Evolutionary conservation across 306 rosid genomes (phyloP).

Genomic region (Begonia masoniana): DNA sequence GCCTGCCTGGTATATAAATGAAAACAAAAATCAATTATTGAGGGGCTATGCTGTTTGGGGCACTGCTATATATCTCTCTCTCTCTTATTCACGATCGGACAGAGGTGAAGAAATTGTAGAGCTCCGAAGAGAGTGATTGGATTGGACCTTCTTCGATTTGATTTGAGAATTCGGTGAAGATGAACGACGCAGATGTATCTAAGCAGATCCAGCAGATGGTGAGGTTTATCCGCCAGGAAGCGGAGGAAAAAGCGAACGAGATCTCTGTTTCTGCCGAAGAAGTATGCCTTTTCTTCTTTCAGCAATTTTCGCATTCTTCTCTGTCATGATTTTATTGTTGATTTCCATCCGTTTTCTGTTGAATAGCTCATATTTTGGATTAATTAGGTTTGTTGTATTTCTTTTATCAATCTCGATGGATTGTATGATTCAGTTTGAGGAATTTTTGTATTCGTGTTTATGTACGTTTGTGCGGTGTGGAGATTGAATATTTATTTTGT

Average conservation of each 20-base stretch:
- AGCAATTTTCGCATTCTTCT: too few relatives aligned
- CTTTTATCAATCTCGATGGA: background rate
- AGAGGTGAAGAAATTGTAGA: background rate
- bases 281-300: conserved; percentile 19
- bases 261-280: conserved; percentile 93
- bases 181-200: conserved; percentile 92
- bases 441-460: background rate
- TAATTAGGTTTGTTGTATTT: background rate
- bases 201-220: conserved; percentile 99
- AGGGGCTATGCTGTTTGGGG: too few relatives aligned
- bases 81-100: background rate
- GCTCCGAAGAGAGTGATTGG: conserved; percentile 5
- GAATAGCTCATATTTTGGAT: background rate
- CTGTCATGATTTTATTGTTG: too few relatives aligned
- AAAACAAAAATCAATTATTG: too few relatives aligned
- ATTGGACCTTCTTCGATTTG: conserved; percentile 31
- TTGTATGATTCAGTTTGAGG: background rate
- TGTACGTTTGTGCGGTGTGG: conserved; percentile 3
- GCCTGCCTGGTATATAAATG: too few relatives aligned
- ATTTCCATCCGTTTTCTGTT: too few relatives aligned
- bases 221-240: conserved; percentile 87
- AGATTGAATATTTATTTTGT: conserved; percentile 1
- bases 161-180: conserved; percentile 18
- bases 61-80: background rate
- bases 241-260: conserved; percentile 97